Percentiles rank a stretch among this genome's conserved stretches.
phyloP scores from a whole-genome alignment of 1,284 basidiomycete genomes.

The Apiotrichum sp. region DNA sequence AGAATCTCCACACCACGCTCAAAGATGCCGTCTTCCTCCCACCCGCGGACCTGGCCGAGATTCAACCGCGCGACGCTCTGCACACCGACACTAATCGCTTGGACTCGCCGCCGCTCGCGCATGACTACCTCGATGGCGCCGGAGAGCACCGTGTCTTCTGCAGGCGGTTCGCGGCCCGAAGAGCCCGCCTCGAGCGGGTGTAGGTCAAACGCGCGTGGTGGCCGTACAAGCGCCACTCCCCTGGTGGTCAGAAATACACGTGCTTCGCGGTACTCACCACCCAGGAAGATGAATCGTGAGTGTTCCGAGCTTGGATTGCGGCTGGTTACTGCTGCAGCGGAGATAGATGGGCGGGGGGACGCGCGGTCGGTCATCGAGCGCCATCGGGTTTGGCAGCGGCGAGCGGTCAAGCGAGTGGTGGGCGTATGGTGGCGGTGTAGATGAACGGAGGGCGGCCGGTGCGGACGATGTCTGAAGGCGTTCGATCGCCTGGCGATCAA shows the following conservation, averaged over 20 bases:
- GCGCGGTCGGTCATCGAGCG: constrained; percentile 30
- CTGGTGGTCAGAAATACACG: constrained; percentile 10
- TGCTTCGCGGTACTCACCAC: constrained; percentile 25
- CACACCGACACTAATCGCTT: constrained; percentile 40
- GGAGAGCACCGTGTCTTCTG: constrained; percentile 40
- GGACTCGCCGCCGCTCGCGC: constrained; percentile 37
- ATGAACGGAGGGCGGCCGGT: constrained; percentile 1
- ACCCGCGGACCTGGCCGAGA: constrained; percentile 30
- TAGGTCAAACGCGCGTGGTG: constrained; percentile 28
- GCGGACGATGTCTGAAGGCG: constrained; percentile 4
- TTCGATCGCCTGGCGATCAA: constrained; percentile 1
- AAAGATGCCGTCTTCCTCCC: constrained; percentile 45
- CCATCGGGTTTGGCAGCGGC: constrained; percentile 26
- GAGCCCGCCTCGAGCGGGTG: constrained; percentile 29
- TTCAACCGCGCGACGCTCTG: constrained; percentile 33
- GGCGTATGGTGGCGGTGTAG: constrained; percentile 31
- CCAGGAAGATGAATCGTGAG: constrained; percentile 39
- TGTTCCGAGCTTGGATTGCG: constrained; percentile 21
- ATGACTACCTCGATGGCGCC: constrained; percentile 42
- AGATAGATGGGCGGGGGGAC: constrained; percentile 41
- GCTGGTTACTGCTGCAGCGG: constrained; percentile 26
- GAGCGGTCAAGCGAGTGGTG: constrained; percentile 32
- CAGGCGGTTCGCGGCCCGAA: constrained; percentile 27
- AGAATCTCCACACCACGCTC: constrained; percentile 39
- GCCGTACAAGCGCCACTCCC: constrained; percentile 36